phyloP scores from a whole-genome alignment of 768 basidiomycete species.

The Suillus ampliporus region DNA sequence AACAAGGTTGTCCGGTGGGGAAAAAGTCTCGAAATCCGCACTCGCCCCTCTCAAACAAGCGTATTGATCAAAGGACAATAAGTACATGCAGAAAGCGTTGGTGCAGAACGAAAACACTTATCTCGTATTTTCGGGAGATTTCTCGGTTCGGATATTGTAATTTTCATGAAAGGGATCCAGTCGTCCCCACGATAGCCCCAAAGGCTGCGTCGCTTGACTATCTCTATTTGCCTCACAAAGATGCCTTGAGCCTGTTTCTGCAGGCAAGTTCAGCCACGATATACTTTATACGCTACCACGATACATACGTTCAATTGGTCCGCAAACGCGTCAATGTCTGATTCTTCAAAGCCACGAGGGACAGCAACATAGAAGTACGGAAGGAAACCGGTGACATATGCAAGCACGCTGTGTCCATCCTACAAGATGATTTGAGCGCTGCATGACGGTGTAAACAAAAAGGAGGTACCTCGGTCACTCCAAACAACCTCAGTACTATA shows the following conservation, averaged over 20 bases:
- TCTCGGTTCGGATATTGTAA: slow-evolving; percentile 76
- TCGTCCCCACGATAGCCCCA: slow-evolving; percentile 92
- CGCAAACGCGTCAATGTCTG: slow-evolving; percentile 69
- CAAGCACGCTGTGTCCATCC: slow-evolving; percentile 89
- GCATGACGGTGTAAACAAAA: slow-evolving; percentile 2
- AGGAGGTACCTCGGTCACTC: slow-evolving; percentile 78
- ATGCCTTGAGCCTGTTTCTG: slow-evolving; percentile 36
- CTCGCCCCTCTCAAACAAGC: slow-evolving; percentile 77
- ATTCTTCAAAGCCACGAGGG: slow-evolving; percentile 79
- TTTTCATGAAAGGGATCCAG: slow-evolving; percentile 79
- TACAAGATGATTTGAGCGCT: slow-evolving; percentile 33
- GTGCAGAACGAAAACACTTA: slow-evolving; percentile 52
- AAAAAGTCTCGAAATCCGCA: slow-evolving; percentile 69
- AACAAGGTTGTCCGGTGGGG: slow-evolving; percentile 46
- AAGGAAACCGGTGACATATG: slow-evolving; percentile 78
- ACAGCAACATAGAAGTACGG: slow-evolving; percentile 94
- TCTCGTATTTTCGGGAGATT: slow-evolving; percentile 89
- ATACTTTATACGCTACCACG: not conserved
- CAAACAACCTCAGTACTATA: slow-evolving; percentile 75
- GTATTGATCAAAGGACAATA: slow-evolving; percentile 41
- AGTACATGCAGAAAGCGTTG: slow-evolving; percentile 18
- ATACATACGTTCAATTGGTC: slow-evolving; percentile 75
- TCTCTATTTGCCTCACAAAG: slow-evolving; percentile 57
- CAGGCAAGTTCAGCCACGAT: not conserved
- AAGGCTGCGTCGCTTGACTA: slow-evolving; percentile 71